A percentile compares a stretch with the other conserved stretches of the same genome.
phyloP scores from a whole-genome alignment of 768 basidiomycete genomes.

The Tephrocybe sp. region DNA sequence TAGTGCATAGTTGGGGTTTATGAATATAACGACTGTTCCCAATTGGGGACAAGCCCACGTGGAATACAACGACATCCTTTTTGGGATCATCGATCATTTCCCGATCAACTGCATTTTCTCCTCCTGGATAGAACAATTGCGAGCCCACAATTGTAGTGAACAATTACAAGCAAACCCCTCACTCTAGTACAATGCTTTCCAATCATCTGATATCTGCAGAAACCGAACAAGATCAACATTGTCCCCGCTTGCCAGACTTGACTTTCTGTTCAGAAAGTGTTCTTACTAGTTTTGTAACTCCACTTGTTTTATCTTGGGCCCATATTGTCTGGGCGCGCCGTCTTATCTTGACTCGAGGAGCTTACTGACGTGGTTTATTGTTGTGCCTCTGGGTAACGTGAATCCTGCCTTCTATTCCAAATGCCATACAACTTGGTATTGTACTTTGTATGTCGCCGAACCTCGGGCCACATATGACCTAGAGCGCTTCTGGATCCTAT shows the following conservation, averaged over 20 bases:
- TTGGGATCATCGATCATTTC: constrained; percentile 14
- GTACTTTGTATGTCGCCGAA: too few relatives aligned
- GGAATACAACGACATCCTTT: constrained; percentile 30
- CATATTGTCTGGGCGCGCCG: not conserved
- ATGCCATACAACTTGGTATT: not conserved
- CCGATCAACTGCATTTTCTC: constrained; percentile 15
- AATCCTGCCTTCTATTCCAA: not conserved
- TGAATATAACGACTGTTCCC: constrained; percentile 18
- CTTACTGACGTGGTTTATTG: too few relatives aligned
- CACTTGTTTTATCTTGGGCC: not conserved
- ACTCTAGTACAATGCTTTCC: constrained; percentile 9
- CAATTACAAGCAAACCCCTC: constrained; percentile 11
- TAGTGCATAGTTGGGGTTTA: constrained; percentile 13
- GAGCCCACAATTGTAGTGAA: constrained; percentile 1
- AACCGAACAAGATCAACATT: constrained; percentile 1
- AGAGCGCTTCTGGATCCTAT: too few relatives aligned
- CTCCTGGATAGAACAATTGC: constrained; percentile 14
- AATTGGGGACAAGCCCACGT: constrained; percentile 33
- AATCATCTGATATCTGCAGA: not conserved
- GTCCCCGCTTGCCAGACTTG: not conserved
- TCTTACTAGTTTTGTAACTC: not conserved
- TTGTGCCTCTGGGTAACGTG: too few relatives aligned
- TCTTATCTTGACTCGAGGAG: too few relatives aligned
- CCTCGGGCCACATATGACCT: too few relatives aligned
- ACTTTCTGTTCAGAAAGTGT: not conserved